Base-by-base conservation (phyloP, 2,329 filamentous ascomycete species). In the Beauveria medogensis region DNA sequence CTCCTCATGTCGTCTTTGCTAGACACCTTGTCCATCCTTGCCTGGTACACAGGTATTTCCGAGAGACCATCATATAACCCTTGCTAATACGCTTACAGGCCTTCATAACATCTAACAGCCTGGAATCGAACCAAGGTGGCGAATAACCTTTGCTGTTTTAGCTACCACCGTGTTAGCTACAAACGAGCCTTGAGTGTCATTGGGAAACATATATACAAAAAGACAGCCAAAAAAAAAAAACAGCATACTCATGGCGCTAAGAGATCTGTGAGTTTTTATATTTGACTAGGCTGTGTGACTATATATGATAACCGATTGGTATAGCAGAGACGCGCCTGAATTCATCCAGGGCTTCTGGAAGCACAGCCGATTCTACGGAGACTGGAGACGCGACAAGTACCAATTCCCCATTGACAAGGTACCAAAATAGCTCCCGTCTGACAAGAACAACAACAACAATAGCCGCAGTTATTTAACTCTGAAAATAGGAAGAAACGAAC, bases 331-430 rank as follows among this genome's bases (percentile, higher is more conserved):
- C 22, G 26, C 3, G 22, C 18, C 24, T 43, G n/a, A 47, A 12
- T 57, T 50, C 26, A 53, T 9, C 5, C 51, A 66, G 64, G 72
- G 72, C 1, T 71, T 67, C 60, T 74, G 72, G 67, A 87, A 90
- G 70, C 87, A 92, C 73, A 87, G 84, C 22, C 82, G 90, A 59
- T 78, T 78, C 64, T 93, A 91, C 71, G 86, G 89, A 69, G 82
- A 81, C 26, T 91, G 80, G 72, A 81, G 82, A 64, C 82, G 77
- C 67, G 87, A 86, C n/a, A 84, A 87, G 67, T 93, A 93, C 72
- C 79, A 90, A 74, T 84, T 89, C 64, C 91, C 91, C 24, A 89
- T 89, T 71, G 91, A 94, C 72, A 84, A 88, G 74, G 87, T 89
- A 76, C 73, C 78, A 26, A 47, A 41, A 9, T 48, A 37, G 24